Base-by-base conservation (phyloP, 768 basidiomycete genomes). In the Mycena alexandri region DNA sequence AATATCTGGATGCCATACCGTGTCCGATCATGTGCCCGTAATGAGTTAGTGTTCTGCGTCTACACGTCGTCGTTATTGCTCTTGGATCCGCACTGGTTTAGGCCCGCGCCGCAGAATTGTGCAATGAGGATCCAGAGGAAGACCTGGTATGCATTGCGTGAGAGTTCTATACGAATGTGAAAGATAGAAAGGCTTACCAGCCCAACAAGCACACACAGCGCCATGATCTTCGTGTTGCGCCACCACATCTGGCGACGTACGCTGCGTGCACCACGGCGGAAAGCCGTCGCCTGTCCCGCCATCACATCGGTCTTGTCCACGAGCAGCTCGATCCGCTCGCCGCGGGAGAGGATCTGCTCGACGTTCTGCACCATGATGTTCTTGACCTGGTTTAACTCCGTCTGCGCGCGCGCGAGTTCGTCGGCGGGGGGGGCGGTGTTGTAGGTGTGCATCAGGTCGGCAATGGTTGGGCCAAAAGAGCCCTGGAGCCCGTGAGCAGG, bases 331-430 rank as follows among this genome's bases (percentile, higher is more conserved):
- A 99, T 94, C 59, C 98, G 86, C 79, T 99, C 98, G 24, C 98
- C 98, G 42, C 98, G 86, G 59, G 89, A 92, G 46, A 99, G 87
- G 69, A 99, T 97, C 77, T 96, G 93, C 80, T 98, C 95, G 70
- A 98, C 96, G 77, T 98, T 98, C 79, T 98, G 94, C 56, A 98
- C 96, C 96, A 98, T 97, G 79, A 98, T 94, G 74, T 96, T 92
- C 78, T 98, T 98, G 52, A 98, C 93, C 71, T 94, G 93, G 67
- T 89, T 89, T 46, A 95, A 85, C 78, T 98, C 96, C 6, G 87
- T 86, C 75, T 96, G 96, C 7, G 97, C 97, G 68, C 94, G 93
- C 21, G 91, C 83, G 63, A 99, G 88, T 68, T 96, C 95, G 77
- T 99, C 98, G 10, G 85, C 79, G 42, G 94, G 96, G 17, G 96